Conservation (phyloP, 1,284 basidiomycete genomes). For the Rhodotorula sp. region DNA sequence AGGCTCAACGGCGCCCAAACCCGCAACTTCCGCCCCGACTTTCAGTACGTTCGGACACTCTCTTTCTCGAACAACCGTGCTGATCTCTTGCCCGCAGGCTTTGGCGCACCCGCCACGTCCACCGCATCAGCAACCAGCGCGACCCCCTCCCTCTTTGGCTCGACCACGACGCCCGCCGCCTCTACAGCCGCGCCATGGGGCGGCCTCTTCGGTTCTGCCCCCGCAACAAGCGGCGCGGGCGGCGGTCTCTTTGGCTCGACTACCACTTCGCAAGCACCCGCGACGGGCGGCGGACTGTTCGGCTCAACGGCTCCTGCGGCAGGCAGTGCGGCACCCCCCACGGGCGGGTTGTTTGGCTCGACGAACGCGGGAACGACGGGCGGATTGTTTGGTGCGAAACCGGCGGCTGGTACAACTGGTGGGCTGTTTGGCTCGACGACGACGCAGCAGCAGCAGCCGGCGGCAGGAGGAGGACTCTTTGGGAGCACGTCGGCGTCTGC, state of each 20-base stretch:
- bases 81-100: slow-evolving; percentile 6
- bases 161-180: not conserved
- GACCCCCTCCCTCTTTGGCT: slow-evolving; percentile 26
- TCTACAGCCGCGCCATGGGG: not conserved
- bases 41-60: slow-evolving; percentile 16
- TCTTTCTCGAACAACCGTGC: not conserved
- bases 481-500: slow-evolving; percentile 1
- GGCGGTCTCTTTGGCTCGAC: slow-evolving; percentile 25
- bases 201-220: slow-evolving; percentile 6
- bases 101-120: slow-evolving; percentile 20
- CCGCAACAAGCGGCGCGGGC: slow-evolving; percentile 7
- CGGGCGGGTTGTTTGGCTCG: slow-evolving; percentile 11
- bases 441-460: not conserved
- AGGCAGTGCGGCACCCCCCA: not conserved
- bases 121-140: not conserved
- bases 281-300: slow-evolving; percentile 1
- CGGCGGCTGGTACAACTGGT: not conserved
- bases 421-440: slow-evolving; percentile 10
- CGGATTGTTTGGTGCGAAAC: not conserved
- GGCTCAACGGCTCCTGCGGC: not conserved
- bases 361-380: not conserved
- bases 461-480: not conserved
- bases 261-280: not conserved
- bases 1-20: slow-evolving; percentile 21
- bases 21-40: slow-evolving; percentile 10